These are phyloP conservation scores for Paramecium primaurelia DNA, from an alignment of 73 alveolate species.

Conservation along the genomic window DNA sequence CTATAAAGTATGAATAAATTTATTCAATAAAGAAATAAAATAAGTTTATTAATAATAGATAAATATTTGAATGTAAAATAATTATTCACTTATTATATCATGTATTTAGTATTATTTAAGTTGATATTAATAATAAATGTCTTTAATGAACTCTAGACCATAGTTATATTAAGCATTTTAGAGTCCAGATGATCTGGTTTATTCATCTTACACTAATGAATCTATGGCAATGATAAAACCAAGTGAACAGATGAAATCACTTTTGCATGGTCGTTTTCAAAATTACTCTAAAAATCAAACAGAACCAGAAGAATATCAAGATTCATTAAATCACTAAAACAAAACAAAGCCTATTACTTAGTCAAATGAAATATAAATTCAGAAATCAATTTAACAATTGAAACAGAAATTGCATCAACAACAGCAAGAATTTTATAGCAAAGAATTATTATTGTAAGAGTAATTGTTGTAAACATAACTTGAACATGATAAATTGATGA, in stretches of 20 bases:
- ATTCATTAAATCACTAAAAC: not conserved
- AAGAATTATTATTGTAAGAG: slow-evolving; percentile 13
- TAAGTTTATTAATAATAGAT: not conserved
- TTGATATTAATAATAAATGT: not conserved
- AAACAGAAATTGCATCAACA: not conserved
- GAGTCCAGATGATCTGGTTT: not conserved
- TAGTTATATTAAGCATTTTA: not conserved
- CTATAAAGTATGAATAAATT: not conserved
- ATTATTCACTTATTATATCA: not conserved
- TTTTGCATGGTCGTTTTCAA: not conserved
- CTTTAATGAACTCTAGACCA: not conserved
- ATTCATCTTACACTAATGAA: not conserved
- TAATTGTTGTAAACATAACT: not conserved
- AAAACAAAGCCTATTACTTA: not conserved
- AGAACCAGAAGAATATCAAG: not conserved
- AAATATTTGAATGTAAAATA: not conserved
- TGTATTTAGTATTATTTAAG: not conserved
- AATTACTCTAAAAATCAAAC: not conserved
- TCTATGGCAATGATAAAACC: not conserved
- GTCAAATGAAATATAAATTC: not conserved
- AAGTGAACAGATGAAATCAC: not conserved
- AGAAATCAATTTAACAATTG: not conserved
- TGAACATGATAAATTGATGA: slow-evolving; percentile 3
- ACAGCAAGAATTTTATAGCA: not conserved
- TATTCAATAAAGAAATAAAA: not conserved